Conservation (phyloP, 2,329 filamentous ascomycete genomes). For the Dryadomyces sulphureus region DNA sequence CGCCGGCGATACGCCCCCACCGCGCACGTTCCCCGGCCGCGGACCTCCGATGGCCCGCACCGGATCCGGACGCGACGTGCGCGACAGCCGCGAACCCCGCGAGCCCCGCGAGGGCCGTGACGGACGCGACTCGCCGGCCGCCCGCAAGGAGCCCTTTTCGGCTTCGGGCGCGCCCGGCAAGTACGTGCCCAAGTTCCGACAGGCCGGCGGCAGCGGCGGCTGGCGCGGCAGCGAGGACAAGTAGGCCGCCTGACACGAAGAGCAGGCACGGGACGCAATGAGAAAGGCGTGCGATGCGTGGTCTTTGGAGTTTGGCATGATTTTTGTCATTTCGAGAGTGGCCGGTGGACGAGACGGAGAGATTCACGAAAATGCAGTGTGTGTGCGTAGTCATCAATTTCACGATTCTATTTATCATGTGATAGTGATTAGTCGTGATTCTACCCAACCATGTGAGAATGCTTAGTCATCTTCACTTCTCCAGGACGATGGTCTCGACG, state of each 20-base stretch:
- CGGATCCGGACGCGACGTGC: conserved; percentile 21
- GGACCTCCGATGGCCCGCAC: conserved; percentile 28
- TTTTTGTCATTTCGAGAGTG: no score
- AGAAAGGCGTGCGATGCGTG: background rate
- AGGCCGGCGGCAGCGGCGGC: conserved; percentile 11
- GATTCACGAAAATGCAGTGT: no score
- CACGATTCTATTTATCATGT: no score
- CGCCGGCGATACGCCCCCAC: conserved; percentile 9
- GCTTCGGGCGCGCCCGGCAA: conserved; percentile 40
- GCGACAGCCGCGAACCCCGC: conserved; percentile 20
- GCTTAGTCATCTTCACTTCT: background rate
- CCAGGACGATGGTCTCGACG: background rate
- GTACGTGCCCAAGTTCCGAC: conserved; percentile 36
- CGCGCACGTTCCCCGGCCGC: conserved; percentile 21
- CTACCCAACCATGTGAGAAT: background rate
- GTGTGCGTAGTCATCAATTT: no score
- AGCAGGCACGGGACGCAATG: no score
- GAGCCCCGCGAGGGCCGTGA: conserved; percentile 22
- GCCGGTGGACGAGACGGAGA: no score
- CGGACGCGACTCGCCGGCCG: conserved; percentile 25
- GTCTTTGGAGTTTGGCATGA: no score
- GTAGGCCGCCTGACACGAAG: no score
- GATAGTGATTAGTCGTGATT: no score
- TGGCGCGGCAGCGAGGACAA: background rate
- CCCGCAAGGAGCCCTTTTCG: conserved; percentile 31